Conservation (phyloP, 2,329 filamentous ascomycete species). For the Plectosphaerella plurivora region DNA sequence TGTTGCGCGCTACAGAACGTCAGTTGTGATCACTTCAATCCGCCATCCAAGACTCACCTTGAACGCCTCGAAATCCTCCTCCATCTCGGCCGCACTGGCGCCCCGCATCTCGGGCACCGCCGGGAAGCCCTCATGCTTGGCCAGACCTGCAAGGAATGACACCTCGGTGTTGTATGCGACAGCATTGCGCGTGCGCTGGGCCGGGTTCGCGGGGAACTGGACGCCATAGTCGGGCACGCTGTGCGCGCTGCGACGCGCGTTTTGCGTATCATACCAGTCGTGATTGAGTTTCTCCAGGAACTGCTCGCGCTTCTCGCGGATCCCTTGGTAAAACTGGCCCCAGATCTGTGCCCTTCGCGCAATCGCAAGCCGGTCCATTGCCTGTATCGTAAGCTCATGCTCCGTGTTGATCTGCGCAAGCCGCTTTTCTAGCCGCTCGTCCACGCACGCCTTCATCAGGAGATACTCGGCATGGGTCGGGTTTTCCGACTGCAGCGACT, state of each 20-base stretch:
- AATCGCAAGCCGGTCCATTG: slow-evolving; percentile 69
- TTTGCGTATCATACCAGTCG: slow-evolving; percentile 90
- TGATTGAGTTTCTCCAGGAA: slow-evolving; percentile 77
- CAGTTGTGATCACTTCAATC: neutral
- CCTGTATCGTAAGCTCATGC: slow-evolving; percentile 67
- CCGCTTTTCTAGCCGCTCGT: slow-evolving; percentile 77
- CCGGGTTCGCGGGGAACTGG: slow-evolving; percentile 71
- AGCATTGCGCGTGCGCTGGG: slow-evolving; percentile 78
- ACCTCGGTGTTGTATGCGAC: slow-evolving; percentile 94
- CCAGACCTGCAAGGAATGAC: slow-evolving; percentile 81
- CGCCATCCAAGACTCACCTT: slow-evolving; percentile 47
- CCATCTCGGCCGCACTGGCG: slow-evolving; percentile 67
- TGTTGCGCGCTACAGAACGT: slow-evolving; percentile 6
- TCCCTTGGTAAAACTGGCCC: slow-evolving; percentile 83
- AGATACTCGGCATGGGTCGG: slow-evolving; percentile 89
- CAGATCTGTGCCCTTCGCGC: slow-evolving; percentile 83
- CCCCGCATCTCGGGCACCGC: slow-evolving; percentile 82
- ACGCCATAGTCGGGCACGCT: slow-evolving; percentile 78
- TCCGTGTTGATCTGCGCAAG: slow-evolving; percentile 71
- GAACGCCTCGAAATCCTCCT: slow-evolving; percentile 86
- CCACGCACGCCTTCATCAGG: slow-evolving; percentile 82
- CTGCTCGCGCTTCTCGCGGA: slow-evolving; percentile 77
- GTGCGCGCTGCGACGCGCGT: slow-evolving; percentile 77
- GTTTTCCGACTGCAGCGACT: slow-evolving; percentile 51
- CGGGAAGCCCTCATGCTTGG: slow-evolving; percentile 94